Evolutionary conservation across 2,329 filamentous ascomycete genomes (phyloP).

Genomic region (Exutisphaerella laricina): DNA sequence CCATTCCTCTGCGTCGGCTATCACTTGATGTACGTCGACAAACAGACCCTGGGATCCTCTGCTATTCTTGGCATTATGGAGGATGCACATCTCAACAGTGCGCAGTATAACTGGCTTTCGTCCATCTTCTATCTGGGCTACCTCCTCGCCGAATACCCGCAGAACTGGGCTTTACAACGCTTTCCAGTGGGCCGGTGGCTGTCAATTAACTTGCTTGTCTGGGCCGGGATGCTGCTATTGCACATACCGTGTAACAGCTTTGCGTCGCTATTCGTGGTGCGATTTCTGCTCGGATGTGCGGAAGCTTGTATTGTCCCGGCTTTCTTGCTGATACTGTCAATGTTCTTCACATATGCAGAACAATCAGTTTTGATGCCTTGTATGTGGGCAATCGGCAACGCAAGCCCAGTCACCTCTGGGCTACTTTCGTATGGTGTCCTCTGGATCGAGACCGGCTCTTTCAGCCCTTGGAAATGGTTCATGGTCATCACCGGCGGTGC

Average conservation of each 20-base stretch:
- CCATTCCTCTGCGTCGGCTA: slow-evolving; percentile 19
- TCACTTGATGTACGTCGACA: slow-evolving; percentile 20
- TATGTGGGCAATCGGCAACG: slow-evolving; percentile 20
- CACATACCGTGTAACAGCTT: slow-evolving; percentile 22
- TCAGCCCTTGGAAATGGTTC: slow-evolving; percentile 19
- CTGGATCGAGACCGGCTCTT: slow-evolving; percentile 15
- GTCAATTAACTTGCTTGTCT: slow-evolving; percentile 14
- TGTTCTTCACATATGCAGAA: slow-evolving; percentile 18
- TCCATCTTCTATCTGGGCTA: slow-evolving; percentile 24
- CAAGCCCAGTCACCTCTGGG: slow-evolving; percentile 16
- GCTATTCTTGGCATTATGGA: slow-evolving; percentile 32
- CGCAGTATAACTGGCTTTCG: slow-evolving; percentile 30
- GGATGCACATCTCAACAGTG: slow-evolving; percentile 23
- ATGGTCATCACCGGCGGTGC: slow-evolving; percentile 16
- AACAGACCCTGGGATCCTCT: slow-evolving; percentile 22
- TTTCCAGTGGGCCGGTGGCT: slow-evolving; percentile 18
- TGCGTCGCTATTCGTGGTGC: slow-evolving; percentile 26
- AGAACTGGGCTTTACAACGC: slow-evolving; percentile 24
- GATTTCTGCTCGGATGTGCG: slow-evolving; percentile 28
- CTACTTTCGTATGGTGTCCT: slow-evolving; percentile 17
- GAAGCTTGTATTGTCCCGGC: slow-evolving; percentile 22
- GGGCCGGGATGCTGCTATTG: slow-evolving; percentile 30
- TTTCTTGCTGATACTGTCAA: slow-evolving; percentile 12
- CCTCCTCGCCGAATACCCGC: slow-evolving; percentile 23
- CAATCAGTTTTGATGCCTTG: slow-evolving; percentile 17